Percentiles rank a stretch among this genome's conserved stretches.
Conservation (phyloP, 352 stramenopile species). For the Pythium sp. region DNA sequence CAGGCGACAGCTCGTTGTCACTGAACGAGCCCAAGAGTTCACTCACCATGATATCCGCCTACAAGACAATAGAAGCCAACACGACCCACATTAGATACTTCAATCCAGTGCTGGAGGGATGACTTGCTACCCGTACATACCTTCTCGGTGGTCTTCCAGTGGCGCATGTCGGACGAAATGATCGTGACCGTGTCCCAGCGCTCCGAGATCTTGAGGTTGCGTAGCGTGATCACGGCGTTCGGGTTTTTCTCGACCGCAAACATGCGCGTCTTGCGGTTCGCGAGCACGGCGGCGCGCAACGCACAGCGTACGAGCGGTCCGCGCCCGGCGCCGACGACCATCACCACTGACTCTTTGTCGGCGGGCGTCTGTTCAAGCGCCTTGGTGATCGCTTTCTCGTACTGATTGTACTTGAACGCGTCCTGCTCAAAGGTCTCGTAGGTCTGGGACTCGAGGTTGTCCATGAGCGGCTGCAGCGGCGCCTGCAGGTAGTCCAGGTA, state of each 20-base stretch:
- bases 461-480: constrained; percentile 96
- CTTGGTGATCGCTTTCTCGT: constrained; percentile 91
- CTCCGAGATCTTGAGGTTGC: constrained; percentile 83
- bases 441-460: constrained; percentile 98
- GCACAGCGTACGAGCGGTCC: constrained; percentile 93
- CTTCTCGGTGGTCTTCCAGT: constrained; percentile 73
- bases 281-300: constrained; percentile 62
- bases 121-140: constrained; percentile 2
- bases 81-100: background rate
- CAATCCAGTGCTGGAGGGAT: background rate
- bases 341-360: constrained; percentile 76
- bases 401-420: constrained; percentile 98
- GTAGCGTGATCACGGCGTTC: constrained; percentile 95
- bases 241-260: constrained; percentile 99
- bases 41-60: constrained; percentile 94
- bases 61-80: background rate
- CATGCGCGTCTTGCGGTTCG: constrained; percentile 81
- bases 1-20: constrained; percentile 98
- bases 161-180: constrained; percentile 84
- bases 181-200: constrained; percentile 87
- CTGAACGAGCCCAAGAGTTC: constrained; percentile 96
- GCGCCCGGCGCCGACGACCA: constrained; percentile 93
- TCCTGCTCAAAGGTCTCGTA: constrained; percentile 99
- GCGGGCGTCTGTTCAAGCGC: constrained; percentile 58
- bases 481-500: constrained; percentile 97